Base-by-base conservation (phyloP, 2,329 filamentous ascomycete species). In the Hymenoscyphus salicellus region DNA sequence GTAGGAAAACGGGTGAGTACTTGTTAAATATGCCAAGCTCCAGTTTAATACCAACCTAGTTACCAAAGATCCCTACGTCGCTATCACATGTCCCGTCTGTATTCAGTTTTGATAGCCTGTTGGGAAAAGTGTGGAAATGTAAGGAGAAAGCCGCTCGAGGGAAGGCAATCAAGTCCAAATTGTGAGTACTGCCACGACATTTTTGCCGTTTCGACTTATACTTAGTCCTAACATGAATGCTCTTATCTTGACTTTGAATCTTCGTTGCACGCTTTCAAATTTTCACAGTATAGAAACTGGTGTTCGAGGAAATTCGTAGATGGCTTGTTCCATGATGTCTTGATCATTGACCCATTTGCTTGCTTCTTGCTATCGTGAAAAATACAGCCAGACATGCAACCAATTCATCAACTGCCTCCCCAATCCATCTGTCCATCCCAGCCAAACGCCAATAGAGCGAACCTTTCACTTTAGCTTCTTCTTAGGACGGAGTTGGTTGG, bases 401-500 rank as follows among this genome's bases (percentile, higher is more conserved):
- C 52, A 71, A 68, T 57, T 61, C 62, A 65, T 65, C 68, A 66
- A 67, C 60, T 58, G 61, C 66, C 62, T 62, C 60, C 55, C 59
- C 33, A 62, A 20, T 62, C 67, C 62, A 58, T 63, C 61, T 67
- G 58, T 64, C 65, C 57, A 67, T 52, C 62, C 61, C 36, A 66
- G 63, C 67, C 68, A 72, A 74, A 74, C 72, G 73, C 72, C 73
- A 71, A 66, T 66, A 60, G 72, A 76, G 72, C 74, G 77, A 84
- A 80, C 78, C 80, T 81, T 84, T 81, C 90, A 94, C 86, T 97
- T 97, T 81, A 97, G 89, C 94, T 99, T 99, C 93, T 99, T 99
- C 94, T 99, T 99, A 83, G 95, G 95, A 84, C 95, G 92, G 81
- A 99, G 92, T 89, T 99, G 95, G 92, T 98, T 98, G 86, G 90